These are phyloP conservation scores for Rhododendron kiyosumense DNA, from an alignment of 148 eudicot genomes.

Conservation along the genomic window DNA sequence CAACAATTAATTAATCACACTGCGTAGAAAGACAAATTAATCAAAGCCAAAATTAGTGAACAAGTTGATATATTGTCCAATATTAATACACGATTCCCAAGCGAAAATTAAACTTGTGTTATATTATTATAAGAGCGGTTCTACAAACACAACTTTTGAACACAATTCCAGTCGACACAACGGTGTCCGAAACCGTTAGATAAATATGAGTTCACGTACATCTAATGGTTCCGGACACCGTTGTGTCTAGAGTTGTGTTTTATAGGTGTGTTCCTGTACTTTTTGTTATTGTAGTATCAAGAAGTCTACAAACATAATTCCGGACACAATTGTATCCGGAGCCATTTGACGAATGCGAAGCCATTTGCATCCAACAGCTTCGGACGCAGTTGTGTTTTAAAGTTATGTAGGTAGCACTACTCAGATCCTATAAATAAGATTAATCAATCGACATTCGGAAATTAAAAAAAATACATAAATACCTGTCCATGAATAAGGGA, in stretches of 20 bases:
- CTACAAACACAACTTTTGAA: too few relatives aligned
- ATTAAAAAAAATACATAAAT: background rate
- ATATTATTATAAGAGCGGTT: too few relatives aligned
- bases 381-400: too few relatives aligned
- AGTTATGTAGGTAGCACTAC: too few relatives aligned
- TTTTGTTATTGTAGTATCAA: background rate
- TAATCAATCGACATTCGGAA: background rate
- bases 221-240: background rate
- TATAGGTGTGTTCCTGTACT: background rate
- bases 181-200: too few relatives aligned
- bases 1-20: background rate
- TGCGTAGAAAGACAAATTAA: background rate
- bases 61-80: background rate
- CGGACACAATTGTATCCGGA: background rate
- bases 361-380: background rate
- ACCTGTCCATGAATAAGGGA: conserved; percentile 82
- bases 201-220: too few relatives aligned
- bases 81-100: conserved; percentile 6
- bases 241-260: background rate
- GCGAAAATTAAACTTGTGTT: conserved; percentile 15
- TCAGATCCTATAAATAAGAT: background rate
- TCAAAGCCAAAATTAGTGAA: background rate
- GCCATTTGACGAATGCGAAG: background rate
- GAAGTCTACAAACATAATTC: background rate
- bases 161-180: too few relatives aligned